Evolutionary conservation across 139 green algal genomes (phyloP).

Genomic region (Chlamydomonas sp.): DNA sequence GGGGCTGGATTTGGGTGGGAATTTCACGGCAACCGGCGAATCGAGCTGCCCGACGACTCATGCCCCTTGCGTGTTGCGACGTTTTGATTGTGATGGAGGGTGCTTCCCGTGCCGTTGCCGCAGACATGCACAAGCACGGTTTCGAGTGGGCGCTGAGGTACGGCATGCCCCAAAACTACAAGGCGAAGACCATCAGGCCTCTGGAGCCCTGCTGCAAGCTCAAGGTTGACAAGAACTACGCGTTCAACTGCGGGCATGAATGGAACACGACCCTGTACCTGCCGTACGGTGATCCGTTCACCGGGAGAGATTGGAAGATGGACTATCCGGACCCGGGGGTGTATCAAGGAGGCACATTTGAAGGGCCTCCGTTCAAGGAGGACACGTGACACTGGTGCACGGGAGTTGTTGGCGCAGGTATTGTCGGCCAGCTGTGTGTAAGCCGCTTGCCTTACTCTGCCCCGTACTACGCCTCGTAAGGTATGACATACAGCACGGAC

Average conservation of each 20-base stretch:
- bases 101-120: not conserved
- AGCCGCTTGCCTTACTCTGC: too few relatives aligned
- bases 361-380: too few relatives aligned
- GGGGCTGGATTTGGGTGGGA: too few relatives aligned
- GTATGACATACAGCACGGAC: too few relatives aligned
- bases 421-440: too few relatives aligned
- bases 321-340: slow-evolving; percentile 42
- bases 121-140: slow-evolving; percentile 50
- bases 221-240: not conserved
- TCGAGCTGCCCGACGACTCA: too few relatives aligned
- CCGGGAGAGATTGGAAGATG: slow-evolving; percentile 45
- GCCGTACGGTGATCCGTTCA: slow-evolving; percentile 42
- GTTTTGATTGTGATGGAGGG: too few relatives aligned
- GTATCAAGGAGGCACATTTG: slow-evolving; percentile 37
- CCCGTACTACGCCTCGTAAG: too few relatives aligned
- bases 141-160: slow-evolving; percentile 54
- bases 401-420: too few relatives aligned
- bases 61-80: not conserved
- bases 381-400: too few relatives aligned
- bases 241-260: slow-evolving; percentile 29
- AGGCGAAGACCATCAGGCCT: slow-evolving; percentile 37
- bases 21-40: too few relatives aligned
- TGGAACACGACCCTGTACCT: slow-evolving; percentile 32
- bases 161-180: slow-evolving; percentile 36
- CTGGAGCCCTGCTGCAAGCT: slow-evolving; percentile 53